A percentile compares a stretch with the other conserved stretches of the same genome.
These are phyloP conservation scores for Agrostemma githago DNA, from an alignment of 148 eudicot species.

Conservation along the genomic window DNA sequence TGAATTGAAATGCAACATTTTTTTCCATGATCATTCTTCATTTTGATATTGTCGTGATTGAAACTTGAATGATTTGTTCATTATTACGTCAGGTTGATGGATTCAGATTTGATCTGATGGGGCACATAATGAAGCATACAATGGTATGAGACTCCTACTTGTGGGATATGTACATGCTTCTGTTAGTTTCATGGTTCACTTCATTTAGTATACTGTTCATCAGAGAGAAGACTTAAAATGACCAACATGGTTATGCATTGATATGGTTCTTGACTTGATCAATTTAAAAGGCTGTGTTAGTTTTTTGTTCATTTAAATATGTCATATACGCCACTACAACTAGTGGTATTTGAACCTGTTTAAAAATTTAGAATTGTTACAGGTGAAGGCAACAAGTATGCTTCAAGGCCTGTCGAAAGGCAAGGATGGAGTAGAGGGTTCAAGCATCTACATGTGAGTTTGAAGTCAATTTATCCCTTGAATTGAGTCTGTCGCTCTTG, in stretches of 20 bases:
- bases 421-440: conserved; percentile 70
- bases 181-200: not conserved
- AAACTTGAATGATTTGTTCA: conserved; percentile 12
- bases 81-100: conserved; percentile 81
- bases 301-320: not conserved
- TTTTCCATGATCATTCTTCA: not conserved
- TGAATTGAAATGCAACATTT: not conserved
- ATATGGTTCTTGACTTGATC: not conserved
- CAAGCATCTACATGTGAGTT: conserved; percentile 79
- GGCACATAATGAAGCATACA: conserved; percentile 89
- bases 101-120: conserved; percentile 98
- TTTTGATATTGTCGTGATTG: conserved; percentile 11
- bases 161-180: not conserved
- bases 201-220: not conserved
- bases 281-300: not conserved
- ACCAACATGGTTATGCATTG: not conserved
- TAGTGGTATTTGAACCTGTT: conserved; percentile 2
- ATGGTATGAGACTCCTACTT: conserved; percentile 52
- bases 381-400: conserved; percentile 68
- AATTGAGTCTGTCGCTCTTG: conserved; percentile 4
- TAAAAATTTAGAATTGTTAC: conserved; percentile 17
- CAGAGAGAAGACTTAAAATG: not conserved
- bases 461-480: conserved; percentile 12
- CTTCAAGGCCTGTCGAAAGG: conserved; percentile 51
- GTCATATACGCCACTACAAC: not conserved